Evolutionary conservation across 129 eudicot genomes (phyloP).

Genomic region (Logfia minima): DNA sequence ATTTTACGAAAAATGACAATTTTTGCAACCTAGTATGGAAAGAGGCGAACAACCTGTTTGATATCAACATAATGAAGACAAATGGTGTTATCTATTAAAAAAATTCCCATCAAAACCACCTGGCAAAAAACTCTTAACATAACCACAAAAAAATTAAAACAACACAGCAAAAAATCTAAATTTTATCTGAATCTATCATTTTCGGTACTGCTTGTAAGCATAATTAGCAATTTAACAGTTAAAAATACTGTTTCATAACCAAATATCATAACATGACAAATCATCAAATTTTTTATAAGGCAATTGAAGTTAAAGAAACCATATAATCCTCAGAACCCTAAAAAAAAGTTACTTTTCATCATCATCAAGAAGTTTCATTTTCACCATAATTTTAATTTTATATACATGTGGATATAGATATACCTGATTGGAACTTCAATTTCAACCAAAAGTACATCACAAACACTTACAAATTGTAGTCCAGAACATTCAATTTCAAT

Average conservation of each 20-base stretch:
- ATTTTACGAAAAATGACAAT: neutral
- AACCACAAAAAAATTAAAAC: too few species aligned
- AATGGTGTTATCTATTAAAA: neutral
- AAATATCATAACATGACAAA: too few species aligned
- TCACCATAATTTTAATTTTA: neutral
- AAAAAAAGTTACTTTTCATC: neutral
- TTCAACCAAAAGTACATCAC: neutral
- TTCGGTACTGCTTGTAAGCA: neutral
- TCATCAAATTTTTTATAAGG: neutral
- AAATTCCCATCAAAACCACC: neutral
- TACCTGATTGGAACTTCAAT: neutral
- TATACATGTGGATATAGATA: neutral
- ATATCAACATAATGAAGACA: neutral
- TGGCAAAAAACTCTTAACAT: neutral
- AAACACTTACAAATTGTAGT: neutral
- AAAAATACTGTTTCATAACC: neutral
- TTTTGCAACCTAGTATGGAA: neutral
- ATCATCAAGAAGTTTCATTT: neutral
- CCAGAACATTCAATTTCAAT: too few species aligned
- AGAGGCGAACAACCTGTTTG: neutral
- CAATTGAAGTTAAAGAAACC: neutral
- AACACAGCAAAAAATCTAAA: neutral
- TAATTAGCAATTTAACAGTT: neutral
- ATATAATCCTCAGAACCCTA: neutral
- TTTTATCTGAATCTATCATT: neutral